Evolutionary conservation across 768 basidiomycete species (phyloP).

Genomic region (Kwoniella dendrophila): DNA sequence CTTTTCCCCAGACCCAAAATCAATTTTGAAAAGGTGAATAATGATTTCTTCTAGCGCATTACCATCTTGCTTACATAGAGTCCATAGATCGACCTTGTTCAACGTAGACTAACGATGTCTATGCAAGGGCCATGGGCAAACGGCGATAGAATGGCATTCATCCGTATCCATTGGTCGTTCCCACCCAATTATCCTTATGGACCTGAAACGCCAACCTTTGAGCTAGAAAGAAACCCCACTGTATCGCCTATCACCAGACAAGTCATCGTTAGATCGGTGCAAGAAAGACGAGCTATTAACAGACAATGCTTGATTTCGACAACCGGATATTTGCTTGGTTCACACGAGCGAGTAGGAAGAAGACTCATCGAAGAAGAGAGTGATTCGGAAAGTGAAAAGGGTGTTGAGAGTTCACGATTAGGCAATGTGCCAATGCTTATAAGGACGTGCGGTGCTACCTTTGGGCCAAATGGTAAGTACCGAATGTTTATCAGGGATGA

Average conservation of each 20-base stretch:
- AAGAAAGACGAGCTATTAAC: conserved; percentile 69
- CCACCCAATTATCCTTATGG: conserved; percentile 69
- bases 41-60: background rate
- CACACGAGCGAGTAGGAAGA: conserved; percentile 57
- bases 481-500: background rate
- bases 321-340: conserved; percentile 74
- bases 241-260: conserved; percentile 77
- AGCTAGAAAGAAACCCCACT: conserved; percentile 78
- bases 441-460: conserved; percentile 80
- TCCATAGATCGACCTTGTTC: conserved; percentile 57
- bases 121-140: conserved; percentile 92
- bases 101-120: conserved; percentile 78
- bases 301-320: conserved; percentile 84
- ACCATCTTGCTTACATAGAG: too few relatives aligned
- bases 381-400: conserved; percentile 53
- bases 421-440: conserved; percentile 69
- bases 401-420: conserved; percentile 31
- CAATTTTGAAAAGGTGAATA: conserved; percentile 76
- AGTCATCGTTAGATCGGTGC: conserved; percentile 75
- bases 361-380: conserved; percentile 40
- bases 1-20: conserved; percentile 40
- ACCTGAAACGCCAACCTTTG: conserved; percentile 67
- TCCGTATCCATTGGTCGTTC: conserved; percentile 86
- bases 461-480: conserved; percentile 78
- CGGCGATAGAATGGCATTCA: conserved; percentile 72